Base-by-base conservation (phyloP, 2,329 filamentous ascomycete genomes). In the Fusarium veterinarium region DNA sequence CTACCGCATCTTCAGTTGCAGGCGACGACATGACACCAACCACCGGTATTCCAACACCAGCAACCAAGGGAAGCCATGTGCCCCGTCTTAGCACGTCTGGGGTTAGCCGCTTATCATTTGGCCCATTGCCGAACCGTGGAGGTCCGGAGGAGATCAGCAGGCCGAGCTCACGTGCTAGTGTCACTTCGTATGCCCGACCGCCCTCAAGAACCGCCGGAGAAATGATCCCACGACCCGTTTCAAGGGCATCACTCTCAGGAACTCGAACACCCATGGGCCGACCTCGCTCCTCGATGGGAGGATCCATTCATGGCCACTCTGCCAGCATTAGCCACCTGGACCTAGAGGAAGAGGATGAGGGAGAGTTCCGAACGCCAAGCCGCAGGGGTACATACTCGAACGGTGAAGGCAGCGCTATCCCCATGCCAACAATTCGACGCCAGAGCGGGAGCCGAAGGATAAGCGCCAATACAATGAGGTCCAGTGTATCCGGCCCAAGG, bases 151-250 rank as follows among this genome's bases (percentile, higher is more conserved):
- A 84, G 49, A 77, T 79, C 44, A 84, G 83, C 66, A 90, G 93
- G 38, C 93, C 93, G 20, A 92, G 90, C 83, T 95, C 93, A 77
- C 90, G 93, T 72, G 90, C 92, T 75, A 93, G 91, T 79, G 82
- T 86, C 63, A 86, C 88, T 58, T 87, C 86, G 55, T 87, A 86
- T 64, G 86, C 86, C 46, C 84, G 88, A 46, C 88, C 89, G 2
- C 80, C 83, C 6, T 90, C 88, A 65, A 84, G 88, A 67, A 84
- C 83, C 23, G 71, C 71, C 9, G 71, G 71, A 49, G 88, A 89
- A 38, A 86, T 87, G 82, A 87, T 83, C 80, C 82, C 89, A 28
- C 87, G 91, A 35, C 91, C 92, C 13, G 86, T 89, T 72, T 93
- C 91, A 76, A 89, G 92, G 55, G 86, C 90, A 41, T 93, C 91